Percentiles rank a stretch among this genome's conserved stretches.
These are phyloP conservation scores for Aspergillus pseudonomiae DNA, from an alignment of 2,329 filamentous ascomycete species.

Conservation along the genomic window DNA sequence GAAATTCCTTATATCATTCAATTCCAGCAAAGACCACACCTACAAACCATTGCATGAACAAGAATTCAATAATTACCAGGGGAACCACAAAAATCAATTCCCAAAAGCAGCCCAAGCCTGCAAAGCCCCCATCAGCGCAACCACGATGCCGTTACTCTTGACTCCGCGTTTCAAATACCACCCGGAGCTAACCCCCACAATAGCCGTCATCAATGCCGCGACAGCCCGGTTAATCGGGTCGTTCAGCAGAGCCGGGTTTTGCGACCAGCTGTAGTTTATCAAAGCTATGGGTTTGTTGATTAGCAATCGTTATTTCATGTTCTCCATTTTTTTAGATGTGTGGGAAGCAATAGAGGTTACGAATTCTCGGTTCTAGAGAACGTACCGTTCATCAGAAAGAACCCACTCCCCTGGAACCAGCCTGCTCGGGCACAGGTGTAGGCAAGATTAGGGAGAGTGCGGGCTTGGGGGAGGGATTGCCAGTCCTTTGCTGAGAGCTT, in stretches of 20 bases:
- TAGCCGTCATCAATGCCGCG: slow-evolving; percentile 20
- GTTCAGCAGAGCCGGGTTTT: slow-evolving; percentile 16
- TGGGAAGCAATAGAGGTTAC: no score
- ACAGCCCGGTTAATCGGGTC: slow-evolving; percentile 23
- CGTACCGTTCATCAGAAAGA: slow-evolving; percentile 26
- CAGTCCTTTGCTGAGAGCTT: slow-evolving; percentile 22
- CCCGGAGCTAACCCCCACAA: slow-evolving; percentile 28
- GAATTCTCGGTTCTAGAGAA: not conserved
- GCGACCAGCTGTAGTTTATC: slow-evolving; percentile 23
- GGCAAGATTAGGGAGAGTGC: slow-evolving; percentile 24
- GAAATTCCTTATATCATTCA: no score
- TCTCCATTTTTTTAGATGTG: no score
- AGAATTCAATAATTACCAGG: not conserved
- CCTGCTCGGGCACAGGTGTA: slow-evolving; percentile 27
- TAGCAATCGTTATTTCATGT: not conserved
- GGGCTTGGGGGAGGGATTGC: slow-evolving; percentile 23
- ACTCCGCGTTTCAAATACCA: slow-evolving; percentile 30
- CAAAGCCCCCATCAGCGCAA: slow-evolving; percentile 22
- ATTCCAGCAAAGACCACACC: no score
- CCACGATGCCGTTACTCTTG: slow-evolving; percentile 18
- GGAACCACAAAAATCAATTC: not conserved
- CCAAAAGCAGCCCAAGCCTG: slow-evolving; percentile 24
- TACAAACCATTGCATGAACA: not conserved
- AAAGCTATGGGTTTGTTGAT: slow-evolving; percentile 11
- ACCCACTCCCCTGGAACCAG: slow-evolving; percentile 32